Conservation (phyloP, 345 rosid species). For the Anastatica hierochuntica region DNA sequence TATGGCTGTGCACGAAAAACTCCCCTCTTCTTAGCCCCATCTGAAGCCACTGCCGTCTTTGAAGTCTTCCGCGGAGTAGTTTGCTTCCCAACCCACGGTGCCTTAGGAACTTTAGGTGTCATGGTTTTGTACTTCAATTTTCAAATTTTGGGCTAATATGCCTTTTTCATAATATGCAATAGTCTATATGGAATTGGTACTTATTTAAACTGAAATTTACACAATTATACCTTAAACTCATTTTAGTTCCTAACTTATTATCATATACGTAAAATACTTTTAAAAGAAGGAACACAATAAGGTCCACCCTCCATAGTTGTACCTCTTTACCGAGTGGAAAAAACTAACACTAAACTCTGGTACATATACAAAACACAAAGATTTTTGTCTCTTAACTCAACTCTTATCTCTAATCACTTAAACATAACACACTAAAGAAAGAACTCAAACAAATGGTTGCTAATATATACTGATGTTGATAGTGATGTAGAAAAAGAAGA, state of each 20-base stretch:
- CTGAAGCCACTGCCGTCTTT: too few relatives aligned
- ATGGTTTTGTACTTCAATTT: too few relatives aligned
- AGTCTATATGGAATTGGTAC: too few relatives aligned
- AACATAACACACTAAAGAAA: slow-evolving; percentile 9
- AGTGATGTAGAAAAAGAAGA: slow-evolving; percentile 50
- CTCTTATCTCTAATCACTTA: slow-evolving; percentile 11
- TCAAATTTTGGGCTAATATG: too few relatives aligned
- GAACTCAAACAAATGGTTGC: slow-evolving; percentile 34
- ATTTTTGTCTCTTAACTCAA: background rate
- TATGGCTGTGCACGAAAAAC: too few relatives aligned
- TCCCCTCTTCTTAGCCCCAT: too few relatives aligned
- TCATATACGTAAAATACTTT: background rate
- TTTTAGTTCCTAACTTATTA: background rate
- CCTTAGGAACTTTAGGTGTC: too few relatives aligned
- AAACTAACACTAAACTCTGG: slow-evolving; percentile 21
- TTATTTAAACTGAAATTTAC: too few relatives aligned
- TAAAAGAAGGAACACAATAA: background rate
- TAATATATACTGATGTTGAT: slow-evolving; percentile 33
- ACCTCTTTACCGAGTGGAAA: slow-evolving; percentile 20
- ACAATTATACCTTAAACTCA: too few relatives aligned
- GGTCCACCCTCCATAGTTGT: slow-evolving; percentile 23
- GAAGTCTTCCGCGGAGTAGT: too few relatives aligned
- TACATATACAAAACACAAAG: slow-evolving; percentile 13
- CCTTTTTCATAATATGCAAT: background rate
- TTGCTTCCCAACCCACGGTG: too few relatives aligned